phyloP scores from a whole-genome alignment of 257 asterid genomes.

The Solanum paucissectum region DNA sequence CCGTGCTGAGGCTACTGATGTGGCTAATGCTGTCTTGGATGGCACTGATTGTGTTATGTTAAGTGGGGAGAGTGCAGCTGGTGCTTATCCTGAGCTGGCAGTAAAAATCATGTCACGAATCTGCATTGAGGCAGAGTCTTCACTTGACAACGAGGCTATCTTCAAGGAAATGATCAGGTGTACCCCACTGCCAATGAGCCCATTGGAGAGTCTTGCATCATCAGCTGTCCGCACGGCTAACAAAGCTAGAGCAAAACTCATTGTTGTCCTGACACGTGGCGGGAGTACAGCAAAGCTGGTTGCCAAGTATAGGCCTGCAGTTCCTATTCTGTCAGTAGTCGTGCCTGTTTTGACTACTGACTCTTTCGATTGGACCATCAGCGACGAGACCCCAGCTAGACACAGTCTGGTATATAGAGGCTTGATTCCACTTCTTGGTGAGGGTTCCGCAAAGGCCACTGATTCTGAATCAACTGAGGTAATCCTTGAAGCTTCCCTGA shows the following conservation, averaged over 20 bases:
- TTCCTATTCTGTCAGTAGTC: conserved; percentile 72
- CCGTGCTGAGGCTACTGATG: conserved; percentile 92
- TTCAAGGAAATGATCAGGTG: conserved; percentile 67
- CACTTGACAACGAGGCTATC: conserved; percentile 57
- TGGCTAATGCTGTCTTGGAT: conserved; percentile 80
- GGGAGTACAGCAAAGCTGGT: conserved; percentile 83
- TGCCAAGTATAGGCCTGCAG: conserved; percentile 79
- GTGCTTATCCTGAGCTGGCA: conserved; percentile 75
- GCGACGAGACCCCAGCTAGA: conserved; percentile 76
- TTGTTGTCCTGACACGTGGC: conserved; percentile 78
- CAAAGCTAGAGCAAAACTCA: conserved; percentile 59
- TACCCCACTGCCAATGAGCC: conserved; percentile 84
- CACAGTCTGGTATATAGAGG: conserved; percentile 80
- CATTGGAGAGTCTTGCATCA: conserved; percentile 70
- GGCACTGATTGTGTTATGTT: conserved; percentile 92
- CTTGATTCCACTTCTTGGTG: conserved; percentile 66
- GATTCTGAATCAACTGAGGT: conserved; percentile 74
- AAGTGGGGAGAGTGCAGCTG: conserved; percentile 91
- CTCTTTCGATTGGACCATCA: conserved; percentile 65
- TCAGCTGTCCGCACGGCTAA: conserved; percentile 74
- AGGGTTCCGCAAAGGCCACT: conserved; percentile 72
- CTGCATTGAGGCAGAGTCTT: conserved; percentile 77
- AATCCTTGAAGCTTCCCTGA: conserved; percentile 52
- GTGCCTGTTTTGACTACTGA: conserved; percentile 64
- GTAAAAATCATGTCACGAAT: conserved; percentile 72